A percentile compares a stretch with the other conserved stretches of the same genome.
phyloP scores from a whole-genome alignment of 1,284 basidiomycete species.

The Inonotus obliquus region DNA sequence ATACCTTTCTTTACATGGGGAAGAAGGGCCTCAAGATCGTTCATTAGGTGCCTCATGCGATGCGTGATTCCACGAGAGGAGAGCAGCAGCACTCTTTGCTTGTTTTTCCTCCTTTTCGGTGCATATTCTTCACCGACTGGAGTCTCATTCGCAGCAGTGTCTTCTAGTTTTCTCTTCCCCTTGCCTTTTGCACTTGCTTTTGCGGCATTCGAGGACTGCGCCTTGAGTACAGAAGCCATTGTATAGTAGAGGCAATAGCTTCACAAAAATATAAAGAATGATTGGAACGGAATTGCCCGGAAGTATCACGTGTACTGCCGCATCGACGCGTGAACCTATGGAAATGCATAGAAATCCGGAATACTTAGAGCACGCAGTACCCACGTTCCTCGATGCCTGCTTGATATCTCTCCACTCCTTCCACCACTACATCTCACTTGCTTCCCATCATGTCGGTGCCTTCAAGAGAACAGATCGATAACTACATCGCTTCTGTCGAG shows the following conservation, averaged over 20 bases:
- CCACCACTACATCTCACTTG: background rate
- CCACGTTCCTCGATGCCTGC: constrained; percentile 2
- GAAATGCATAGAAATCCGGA: background rate
- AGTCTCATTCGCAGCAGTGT: constrained; percentile 45
- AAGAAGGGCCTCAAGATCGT: constrained; percentile 84
- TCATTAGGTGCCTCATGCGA: constrained; percentile 97
- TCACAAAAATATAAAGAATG: background rate
- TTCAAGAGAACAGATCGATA: constrained; percentile 63
- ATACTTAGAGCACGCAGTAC: background rate
- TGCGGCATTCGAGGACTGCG: constrained; percentile 53
- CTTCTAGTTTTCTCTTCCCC: constrained; percentile 61
- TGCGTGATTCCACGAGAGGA: constrained; percentile 94
- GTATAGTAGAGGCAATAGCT: background rate
- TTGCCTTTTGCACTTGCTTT: constrained; percentile 43
- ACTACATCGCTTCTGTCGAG: constrained; percentile 64
- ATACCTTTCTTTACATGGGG: constrained; percentile 97
- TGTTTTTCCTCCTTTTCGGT: constrained; percentile 67
- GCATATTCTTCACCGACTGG: constrained; percentile 28
- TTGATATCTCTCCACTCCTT: background rate
- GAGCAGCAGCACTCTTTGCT: constrained; percentile 86
- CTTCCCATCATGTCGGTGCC: constrained; percentile 26
- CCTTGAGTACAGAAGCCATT: constrained; percentile 64
- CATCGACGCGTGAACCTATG: background rate
- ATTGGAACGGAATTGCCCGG: background rate
- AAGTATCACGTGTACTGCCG: background rate